Evolutionary conservation across 1,139 yeast genomes (phyloP), one percentile per base, ranked within the genome.

Genomic region (Suhomyces taliae): DNA sequence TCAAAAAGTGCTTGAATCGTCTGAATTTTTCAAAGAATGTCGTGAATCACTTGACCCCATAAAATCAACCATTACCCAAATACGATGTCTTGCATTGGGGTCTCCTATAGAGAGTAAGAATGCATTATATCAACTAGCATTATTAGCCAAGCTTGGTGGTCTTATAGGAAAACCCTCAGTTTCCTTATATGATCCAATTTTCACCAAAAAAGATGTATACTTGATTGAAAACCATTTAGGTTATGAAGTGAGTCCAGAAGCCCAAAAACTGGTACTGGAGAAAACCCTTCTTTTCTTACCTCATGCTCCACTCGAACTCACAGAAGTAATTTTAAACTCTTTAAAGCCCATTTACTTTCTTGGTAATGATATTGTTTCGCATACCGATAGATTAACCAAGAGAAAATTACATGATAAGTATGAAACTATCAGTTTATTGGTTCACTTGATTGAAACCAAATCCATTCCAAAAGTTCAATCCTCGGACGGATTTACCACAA

Each of bases 11-110:
- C 41, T 47, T 19, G 24, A 24, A 11, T 45, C 44, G 2, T 70
- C 76, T 4, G 36, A 39, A 1, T 62, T 74, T 45, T 60, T 59
- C 39, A 14, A 45, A 7, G 64, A 64, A 34, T 50, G 69, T 7
- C n/a, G 40, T 1, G 40, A 50, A 2, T 32, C 53, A 1, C 36
- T 65, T 19, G 36, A 34, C 14, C 31, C 44, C 39, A 38, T 11
- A 53, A 51, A 37, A 44, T 55, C n/a, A 11, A 47, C 34, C 27
- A 62, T 64, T 39, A 54, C 58, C 1, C 55, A 52, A 26, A 73
- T 87, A 44, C 69, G 90, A 56, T 87, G 95, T 58, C 64, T 87
- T 34, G 96, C 95, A 0, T 66, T 87, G 12, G 96, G 95, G 0
- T 77, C 84, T 6, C 88, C 90, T 4, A 61, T 76, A 9, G 77